Conservation (phyloP, 176 grass and related monocot genomes). For the Rhynchospora pubera region DNA sequence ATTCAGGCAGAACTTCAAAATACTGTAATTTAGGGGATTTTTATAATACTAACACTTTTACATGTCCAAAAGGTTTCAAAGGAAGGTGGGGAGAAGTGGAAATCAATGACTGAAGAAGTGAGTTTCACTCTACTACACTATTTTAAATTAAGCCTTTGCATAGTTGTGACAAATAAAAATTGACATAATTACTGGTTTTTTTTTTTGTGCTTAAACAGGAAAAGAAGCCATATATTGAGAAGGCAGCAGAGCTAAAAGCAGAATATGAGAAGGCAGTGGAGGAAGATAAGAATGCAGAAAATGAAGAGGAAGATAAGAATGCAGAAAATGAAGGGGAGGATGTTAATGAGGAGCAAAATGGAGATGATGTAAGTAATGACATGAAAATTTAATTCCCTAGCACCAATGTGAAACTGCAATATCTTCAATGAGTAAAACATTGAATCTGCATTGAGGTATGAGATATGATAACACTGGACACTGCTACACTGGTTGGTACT, state of each 20-base stretch:
- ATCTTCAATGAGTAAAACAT: neutral
- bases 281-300: neutral
- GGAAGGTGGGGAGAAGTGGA: conserved; percentile 84
- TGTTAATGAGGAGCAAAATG: conserved; percentile 38
- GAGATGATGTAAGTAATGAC: conserved; percentile 35
- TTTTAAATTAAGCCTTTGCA: neutral
- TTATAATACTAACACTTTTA: neutral
- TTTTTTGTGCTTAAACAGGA: conserved; percentile 28
- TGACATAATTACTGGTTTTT: neutral
- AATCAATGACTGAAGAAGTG: conserved; percentile 59
- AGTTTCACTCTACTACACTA: neutral
- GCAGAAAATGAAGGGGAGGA: conserved; percentile 40
- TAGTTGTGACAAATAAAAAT: neutral
- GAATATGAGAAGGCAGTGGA: conserved; percentile 28
- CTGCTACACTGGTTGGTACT: neutral
- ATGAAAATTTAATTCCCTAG: neutral
- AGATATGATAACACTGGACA: neutral
- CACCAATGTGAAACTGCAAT: neutral
- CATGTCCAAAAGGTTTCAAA: conserved; percentile 38
- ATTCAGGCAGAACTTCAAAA: neutral
- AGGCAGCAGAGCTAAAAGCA: conserved; percentile 58
- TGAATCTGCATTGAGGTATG: no score
- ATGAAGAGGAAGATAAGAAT: conserved; percentile 15
- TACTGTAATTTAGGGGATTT: neutral
- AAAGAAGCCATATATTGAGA: conserved; percentile 66